Percentiles rank a stretch among this genome's conserved stretches.
Evolutionary conservation across 257 asterid genomes (phyloP).

Genomic region (Ajuga chamaepitys): DNA sequence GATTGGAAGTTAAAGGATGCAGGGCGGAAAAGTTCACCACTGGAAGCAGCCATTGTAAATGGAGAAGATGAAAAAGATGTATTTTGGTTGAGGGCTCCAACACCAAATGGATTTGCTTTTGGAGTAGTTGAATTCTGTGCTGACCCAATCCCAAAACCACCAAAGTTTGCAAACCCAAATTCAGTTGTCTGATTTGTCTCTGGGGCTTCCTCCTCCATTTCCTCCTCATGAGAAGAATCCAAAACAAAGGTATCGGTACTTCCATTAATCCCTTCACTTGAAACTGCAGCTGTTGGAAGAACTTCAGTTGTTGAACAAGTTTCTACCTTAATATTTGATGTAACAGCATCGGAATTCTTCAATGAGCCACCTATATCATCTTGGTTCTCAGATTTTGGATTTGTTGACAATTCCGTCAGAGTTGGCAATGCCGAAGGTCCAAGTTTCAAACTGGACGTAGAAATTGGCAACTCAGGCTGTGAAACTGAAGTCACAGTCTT

Average conservation of each 20-base stretch:
- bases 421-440: slow-evolving; percentile 24
- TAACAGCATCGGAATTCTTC: slow-evolving; percentile 19
- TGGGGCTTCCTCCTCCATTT: slow-evolving; percentile 98
- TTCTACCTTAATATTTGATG: slow-evolving; percentile 26
- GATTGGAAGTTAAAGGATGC: slow-evolving; percentile 76
- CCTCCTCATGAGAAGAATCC: slow-evolving; percentile 66
- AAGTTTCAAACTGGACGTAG: slow-evolving; percentile 21
- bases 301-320: slow-evolving; percentile 23
- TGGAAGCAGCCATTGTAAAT: slow-evolving; percentile 32
- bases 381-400: slow-evolving; percentile 30
- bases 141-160: slow-evolving; percentile 68
- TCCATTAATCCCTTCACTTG: slow-evolving; percentile 31
- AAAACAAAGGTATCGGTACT: slow-evolving; percentile 27
- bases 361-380: slow-evolving; percentile 24
- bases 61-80: slow-evolving; percentile 32
- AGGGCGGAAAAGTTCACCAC: slow-evolving; percentile 81
- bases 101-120: slow-evolving; percentile 74
- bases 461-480: slow-evolving; percentile 24
- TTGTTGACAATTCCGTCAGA: slow-evolving; percentile 20
- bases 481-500: slow-evolving; percentile 28
- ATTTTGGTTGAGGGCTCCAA: slow-evolving; percentile 25
- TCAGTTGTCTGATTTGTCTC: slow-evolving; percentile 49
- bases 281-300: slow-evolving; percentile 19
- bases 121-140: slow-evolving; percentile 29
- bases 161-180: slow-evolving; percentile 50